Base-by-base conservation (phyloP, 306 rosid genomes). In the Ormosia semicastrata region DNA sequence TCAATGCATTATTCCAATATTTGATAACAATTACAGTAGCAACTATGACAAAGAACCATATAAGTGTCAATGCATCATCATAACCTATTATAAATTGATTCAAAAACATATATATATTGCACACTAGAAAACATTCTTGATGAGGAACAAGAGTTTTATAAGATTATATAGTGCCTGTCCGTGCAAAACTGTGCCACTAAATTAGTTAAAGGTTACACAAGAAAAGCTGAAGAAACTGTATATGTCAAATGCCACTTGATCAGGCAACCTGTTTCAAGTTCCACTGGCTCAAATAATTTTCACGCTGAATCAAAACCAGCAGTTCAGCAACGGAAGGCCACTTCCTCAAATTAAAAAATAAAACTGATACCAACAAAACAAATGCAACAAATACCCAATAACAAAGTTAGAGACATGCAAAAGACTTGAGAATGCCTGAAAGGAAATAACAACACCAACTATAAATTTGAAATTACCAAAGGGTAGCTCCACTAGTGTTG, bases 401-500 rank as follows among this genome's bases (percentile, higher is more conserved):
- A 81, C 41, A 57, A 44, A 52, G 75, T 47, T 30, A 59, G 39
- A 59, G 70, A 44, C 44, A 53, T 49, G 66, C 60, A 37, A 64
- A 57, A 66, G 67, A 71, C 60, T 57, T 50, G 57, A 75, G 67
- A 76, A 80, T 18, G 39, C 54, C 59, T 57, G 18, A 52, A 52
- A 59, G 76, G 76, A 82, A 78, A 52, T 58, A 52, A 66, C 2
- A 75, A 58, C 24, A 78, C 17, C 40, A 72, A 64, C 34, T 34
- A 77, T 68, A 60, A 56, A 75, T 79, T 75, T n/a, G 80, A 83
- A 84, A 85, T 78, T 87, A 96, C 99, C 99, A 43, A 93, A 96
- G 43, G 97, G 99, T 85, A 96, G 99, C 88, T 94, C 99, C 76
- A 88, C 84, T 71, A 96, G 79, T 75, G 97, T 90, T 62, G 86